Percentiles rank a stretch among this genome's conserved stretches.
These are phyloP conservation scores for Wickerhamomyces sp. DNA, from an alignment of 1,139 yeast species.

Conservation along the genomic window DNA sequence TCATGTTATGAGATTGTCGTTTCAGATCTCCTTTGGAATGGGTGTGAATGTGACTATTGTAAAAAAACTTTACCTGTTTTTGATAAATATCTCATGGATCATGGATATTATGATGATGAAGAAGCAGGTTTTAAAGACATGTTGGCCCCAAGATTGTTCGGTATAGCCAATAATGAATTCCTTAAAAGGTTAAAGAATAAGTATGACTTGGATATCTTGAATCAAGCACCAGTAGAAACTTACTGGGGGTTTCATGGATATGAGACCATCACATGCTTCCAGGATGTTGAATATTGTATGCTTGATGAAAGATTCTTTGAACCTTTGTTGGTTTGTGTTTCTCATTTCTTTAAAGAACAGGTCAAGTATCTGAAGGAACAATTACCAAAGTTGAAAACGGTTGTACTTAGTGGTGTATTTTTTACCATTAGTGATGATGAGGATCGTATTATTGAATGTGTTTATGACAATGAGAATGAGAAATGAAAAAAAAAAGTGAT, in stretches of 20 bases:
- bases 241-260: constrained; percentile 41
- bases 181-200: constrained; percentile 18
- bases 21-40: constrained; percentile 71
- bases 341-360: constrained; percentile 34
- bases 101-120: constrained; percentile 47
- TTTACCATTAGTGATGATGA: not conserved
- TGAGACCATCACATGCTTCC: constrained; percentile 31
- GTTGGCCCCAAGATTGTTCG: constrained; percentile 52
- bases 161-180: constrained; percentile 43
- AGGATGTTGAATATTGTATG: constrained; percentile 30
- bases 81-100: constrained; percentile 58
- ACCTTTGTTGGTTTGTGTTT: constrained; percentile 26
- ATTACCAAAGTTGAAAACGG: not conserved
- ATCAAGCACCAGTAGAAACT: constrained; percentile 28
- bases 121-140: constrained; percentile 51
- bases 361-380: not conserved
- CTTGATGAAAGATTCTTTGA: constrained; percentile 27
- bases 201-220: constrained; percentile 27
- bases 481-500: no score
- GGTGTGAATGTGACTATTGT: constrained; percentile 62
- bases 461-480: not conserved
- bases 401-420: not conserved
- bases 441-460: not conserved
- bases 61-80: constrained; percentile 39
- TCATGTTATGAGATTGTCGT: constrained; percentile 66